Base-by-base conservation (phyloP, 257 asterid genomes). In the Nicotiana attenuata region DNA sequence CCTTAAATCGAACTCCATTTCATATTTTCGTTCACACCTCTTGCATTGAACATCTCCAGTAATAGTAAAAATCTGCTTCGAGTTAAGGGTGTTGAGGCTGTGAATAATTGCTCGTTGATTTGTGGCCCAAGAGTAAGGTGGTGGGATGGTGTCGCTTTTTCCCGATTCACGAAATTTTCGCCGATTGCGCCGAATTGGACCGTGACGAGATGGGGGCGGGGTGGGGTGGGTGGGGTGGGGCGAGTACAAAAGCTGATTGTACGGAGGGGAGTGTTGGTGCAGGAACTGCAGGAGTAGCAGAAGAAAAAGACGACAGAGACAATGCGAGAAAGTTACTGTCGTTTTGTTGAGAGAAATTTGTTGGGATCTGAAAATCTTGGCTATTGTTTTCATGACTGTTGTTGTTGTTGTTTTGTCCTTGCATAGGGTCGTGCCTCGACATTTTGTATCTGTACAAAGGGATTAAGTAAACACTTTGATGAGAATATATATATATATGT, bases 11-110 rank as follows among this genome's bases (percentile, higher is more conserved):
- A 80, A 87, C 57, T 75, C 88, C 52, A 92, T 79, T 10, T 59
- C 47, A 86, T 81, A 91, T 28, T 10, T 47, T 0, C 57, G 59
- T 20, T 93, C 95, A 87, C 99, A 96, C 5, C 82, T 82, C 83
- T 84, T 91, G 93, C 99, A 96, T 45, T 85, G 88, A 2, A 96
- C 97, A 1, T 85, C 88, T 13, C 98, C 99, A 4, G 24, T 22
- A 85, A 96, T 86, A 28, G 77, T 3, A n/a, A 19, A 0, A 83
- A 92, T 88, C 4, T 76, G 24, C 0, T 60, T 65, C 0, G 87
- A 79, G 5, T 76, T 69, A 2, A 94, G 68, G 20, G 85, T 5
- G 2, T 5, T n/a, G 2, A 91, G 78, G 50, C 69, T 65, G 85
- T 86, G 95, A 24, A 92, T 84, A 2, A 83, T 84, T 16, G 98